phyloP scores from a whole-genome alignment of 306 rosid genomes.

The Sophora flavescens region DNA sequence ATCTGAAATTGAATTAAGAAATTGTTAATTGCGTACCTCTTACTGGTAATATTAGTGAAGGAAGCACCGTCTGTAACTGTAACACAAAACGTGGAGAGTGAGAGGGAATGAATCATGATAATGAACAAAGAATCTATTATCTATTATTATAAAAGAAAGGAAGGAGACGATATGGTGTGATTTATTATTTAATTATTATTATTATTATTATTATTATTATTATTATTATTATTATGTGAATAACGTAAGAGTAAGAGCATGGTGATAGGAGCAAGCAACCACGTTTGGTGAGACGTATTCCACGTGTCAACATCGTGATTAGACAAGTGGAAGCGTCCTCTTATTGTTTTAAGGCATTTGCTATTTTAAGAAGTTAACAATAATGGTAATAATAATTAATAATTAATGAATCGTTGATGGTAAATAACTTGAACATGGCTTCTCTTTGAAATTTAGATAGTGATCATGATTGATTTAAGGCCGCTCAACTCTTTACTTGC shows the following conservation, averaged over 20 bases:
- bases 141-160: neutral
- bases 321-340: neutral
- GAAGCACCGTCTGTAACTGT: slow-evolving; percentile 6
- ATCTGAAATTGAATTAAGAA: neutral
- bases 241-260: neutral
- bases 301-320: neutral
- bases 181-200: too few species aligned
- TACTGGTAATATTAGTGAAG: slow-evolving; percentile 16
- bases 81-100: neutral
- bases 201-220: neutral
- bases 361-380: neutral
- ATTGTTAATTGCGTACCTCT: slow-evolving; percentile 34
- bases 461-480: neutral
- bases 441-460: neutral
- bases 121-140: neutral
- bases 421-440: neutral
- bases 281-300: neutral
- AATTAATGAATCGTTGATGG: too few species aligned
- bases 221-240: neutral
- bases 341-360: neutral
- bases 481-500: neutral
- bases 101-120: neutral
- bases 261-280: neutral
- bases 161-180: slow-evolving; percentile 6
- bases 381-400: too few species aligned